These are phyloP conservation scores for Dacryopinax spathularia DNA, from an alignment of 768 basidiomycete species.

Conservation along the genomic window DNA sequence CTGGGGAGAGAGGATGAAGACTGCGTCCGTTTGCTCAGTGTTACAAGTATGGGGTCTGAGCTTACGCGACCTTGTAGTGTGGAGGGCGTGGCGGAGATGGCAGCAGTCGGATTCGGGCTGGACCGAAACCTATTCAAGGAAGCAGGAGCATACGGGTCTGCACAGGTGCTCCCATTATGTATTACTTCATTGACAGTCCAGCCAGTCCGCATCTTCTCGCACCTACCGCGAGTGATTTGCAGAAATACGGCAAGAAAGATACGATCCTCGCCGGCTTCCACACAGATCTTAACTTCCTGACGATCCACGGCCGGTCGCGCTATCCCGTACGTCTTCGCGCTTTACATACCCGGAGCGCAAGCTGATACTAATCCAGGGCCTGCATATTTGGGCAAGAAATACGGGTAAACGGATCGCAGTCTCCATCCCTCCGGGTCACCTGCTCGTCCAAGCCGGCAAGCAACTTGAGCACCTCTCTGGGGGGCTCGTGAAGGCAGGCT, in stretches of 20 bases:
- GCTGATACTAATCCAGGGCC: constrained; percentile 64
- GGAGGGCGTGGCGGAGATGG: constrained; percentile 76
- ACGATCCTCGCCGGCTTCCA: constrained; percentile 92
- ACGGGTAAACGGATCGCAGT: constrained; percentile 81
- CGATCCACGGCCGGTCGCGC: constrained; percentile 24
- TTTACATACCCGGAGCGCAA: constrained; percentile 54
- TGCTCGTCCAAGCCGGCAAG: constrained; percentile 91
- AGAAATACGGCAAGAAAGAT: constrained; percentile 58
- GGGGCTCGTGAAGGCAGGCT: constrained; percentile 78
- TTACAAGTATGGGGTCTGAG: constrained; percentile 9
- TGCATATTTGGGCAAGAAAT: constrained; percentile 92
- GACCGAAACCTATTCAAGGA: constrained; percentile 53
- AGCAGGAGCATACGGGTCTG: constrained; percentile 74
- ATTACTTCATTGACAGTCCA: constrained; percentile 1
- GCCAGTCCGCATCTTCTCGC: constrained; percentile 72
- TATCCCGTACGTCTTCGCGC: constrained; percentile 11
- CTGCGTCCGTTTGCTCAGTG: constrained; percentile 41
- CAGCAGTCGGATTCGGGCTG: constrained; percentile 67
- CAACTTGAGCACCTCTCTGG: constrained; percentile 71
- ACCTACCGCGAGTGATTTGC: constrained; percentile 83
- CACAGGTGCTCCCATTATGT: constrained; percentile 3
- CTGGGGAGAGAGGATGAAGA: constrained; percentile 83
- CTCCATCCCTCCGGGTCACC: constrained; percentile 64
- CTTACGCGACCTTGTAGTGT: constrained; percentile 38
- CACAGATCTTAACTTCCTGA: constrained; percentile 79